A percentile compares a stretch with the other conserved stretches of the same genome.
phyloP scores from a whole-genome alignment of 2,329 filamentous ascomycete genomes.

The Talaromyces sp. region DNA sequence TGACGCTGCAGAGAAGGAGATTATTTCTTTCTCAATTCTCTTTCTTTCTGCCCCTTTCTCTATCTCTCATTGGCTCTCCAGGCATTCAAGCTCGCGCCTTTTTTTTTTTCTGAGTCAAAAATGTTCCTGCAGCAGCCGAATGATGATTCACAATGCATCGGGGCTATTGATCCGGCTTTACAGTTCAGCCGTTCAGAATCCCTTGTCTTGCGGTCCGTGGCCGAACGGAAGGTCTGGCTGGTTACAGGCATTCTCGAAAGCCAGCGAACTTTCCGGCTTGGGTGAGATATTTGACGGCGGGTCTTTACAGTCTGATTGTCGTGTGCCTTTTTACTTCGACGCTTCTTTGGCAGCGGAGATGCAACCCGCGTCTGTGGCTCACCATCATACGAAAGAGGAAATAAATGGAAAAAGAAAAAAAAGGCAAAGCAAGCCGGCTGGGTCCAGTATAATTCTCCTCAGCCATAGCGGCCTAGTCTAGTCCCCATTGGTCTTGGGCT shows the following conservation, averaged over 20 bases:
- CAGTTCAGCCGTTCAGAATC: conserved; percentile 7
- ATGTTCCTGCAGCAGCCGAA: conserved; percentile 11
- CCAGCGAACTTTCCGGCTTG: conserved; percentile 13
- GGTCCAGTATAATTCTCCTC: neutral
- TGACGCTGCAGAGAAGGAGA: neutral
- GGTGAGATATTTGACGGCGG: conserved; percentile 2
- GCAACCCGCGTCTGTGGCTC: conserved; percentile 4
- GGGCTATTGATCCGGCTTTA: neutral
- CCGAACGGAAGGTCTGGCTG: neutral
- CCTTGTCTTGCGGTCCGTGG: neutral
- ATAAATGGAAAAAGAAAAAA: neutral
- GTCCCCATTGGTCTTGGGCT: neutral
- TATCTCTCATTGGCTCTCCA: neutral
- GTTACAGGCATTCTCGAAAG: conserved; percentile 15
- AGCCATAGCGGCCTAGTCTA: neutral
- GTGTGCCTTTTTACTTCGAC: neutral
- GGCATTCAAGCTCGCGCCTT: neutral
- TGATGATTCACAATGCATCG: neutral
- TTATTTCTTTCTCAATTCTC: neutral
- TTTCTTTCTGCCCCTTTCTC: neutral
- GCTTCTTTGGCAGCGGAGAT: conserved; percentile 13
- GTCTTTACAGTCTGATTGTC: conserved; percentile 5
- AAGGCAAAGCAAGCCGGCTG: neutral
- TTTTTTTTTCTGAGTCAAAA: neutral
- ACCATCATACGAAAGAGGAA: conserved; percentile 14